Base-by-base conservation (phyloP, 2,329 filamentous ascomycete genomes). In the Acrocalymma vagum region DNA sequence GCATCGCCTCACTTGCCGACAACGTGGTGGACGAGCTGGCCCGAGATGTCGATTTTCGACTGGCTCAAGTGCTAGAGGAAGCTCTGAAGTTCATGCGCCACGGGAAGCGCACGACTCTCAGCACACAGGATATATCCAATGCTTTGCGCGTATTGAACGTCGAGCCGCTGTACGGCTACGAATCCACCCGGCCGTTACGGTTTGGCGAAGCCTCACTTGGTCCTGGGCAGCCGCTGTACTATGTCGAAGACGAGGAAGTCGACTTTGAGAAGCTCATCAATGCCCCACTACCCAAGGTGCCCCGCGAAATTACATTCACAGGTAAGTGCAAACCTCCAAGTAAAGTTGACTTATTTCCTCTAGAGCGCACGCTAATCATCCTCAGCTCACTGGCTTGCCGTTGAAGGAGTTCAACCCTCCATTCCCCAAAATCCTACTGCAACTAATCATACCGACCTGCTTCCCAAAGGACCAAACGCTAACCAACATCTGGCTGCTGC, bases 211-310 rank as follows among this genome's bases (percentile, higher is more conserved):
- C 94, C 3, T 95, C 89, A 42, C 77, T 99, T 46, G 94, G 94
- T 0, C 91, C 92, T 10, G 92, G 93, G 8, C 94, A 99, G 72
- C 91, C 93, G 37, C 76, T 99, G 15, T 99, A 93, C 72, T 99
- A 99, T 68, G 88, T 99, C 24, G 94, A 99, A 65, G 94, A 99
- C 67, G 94, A 99, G 65, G 94, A 99, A 76, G 87, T 97, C 38
- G 94, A 99, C 71, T 97, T 99, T 65, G 94, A 99, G 76, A 97
- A 97, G 77, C 78, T 99, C 55, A 96, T 99, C 68, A 99, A 99
- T 73, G 91, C 91, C 52, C 90, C 94, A 4, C 73, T 99, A 54
- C 94, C 94, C 17, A 96, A 95, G 71, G 92, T 99, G 20, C 94
- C 94, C 22, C 81, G 93, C 33, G 94, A 99, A 70, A 87, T 94